Percentiles rank a stretch among this genome's conserved stretches.
Conservation (phyloP, 192 early-diverging fungal species). For the Backusella luteola region DNA sequence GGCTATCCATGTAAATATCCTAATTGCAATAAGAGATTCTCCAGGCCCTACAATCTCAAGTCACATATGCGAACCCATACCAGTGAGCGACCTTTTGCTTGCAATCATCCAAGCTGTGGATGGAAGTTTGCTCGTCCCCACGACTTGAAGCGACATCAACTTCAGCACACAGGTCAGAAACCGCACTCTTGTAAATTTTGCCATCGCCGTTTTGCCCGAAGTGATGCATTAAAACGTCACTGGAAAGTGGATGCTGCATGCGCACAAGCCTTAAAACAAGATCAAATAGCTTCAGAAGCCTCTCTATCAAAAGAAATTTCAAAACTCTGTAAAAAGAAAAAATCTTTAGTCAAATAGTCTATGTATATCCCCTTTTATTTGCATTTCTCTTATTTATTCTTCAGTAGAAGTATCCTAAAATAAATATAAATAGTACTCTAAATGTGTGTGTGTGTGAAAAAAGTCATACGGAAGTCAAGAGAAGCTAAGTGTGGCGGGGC, state of each 20-base stretch:
- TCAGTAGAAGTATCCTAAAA: background rate
- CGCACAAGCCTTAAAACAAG: conserved; percentile 8
- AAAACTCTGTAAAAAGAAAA: conserved; percentile 2
- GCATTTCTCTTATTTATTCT: background rate
- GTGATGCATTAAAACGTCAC: conserved; percentile 72
- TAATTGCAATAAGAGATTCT: conserved; percentile 48
- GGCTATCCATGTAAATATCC: conserved; percentile 13
- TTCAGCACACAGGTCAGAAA: conserved; percentile 71
- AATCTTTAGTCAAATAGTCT: background rate
- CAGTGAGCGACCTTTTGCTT: conserved; percentile 69
- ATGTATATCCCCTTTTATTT: background rate
- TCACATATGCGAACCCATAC: conserved; percentile 75
- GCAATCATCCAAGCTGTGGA: conserved; percentile 50
- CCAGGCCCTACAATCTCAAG: conserved; percentile 73
- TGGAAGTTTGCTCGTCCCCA: conserved; percentile 67
- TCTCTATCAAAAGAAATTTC: conserved; percentile 9
- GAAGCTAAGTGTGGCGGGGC: background rate
- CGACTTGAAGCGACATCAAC: conserved; percentile 75
- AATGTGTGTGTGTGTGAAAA: background rate
- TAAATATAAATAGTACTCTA: background rate
- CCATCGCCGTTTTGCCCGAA: conserved; percentile 72
- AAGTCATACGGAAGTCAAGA: background rate
- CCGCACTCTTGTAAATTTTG: conserved; percentile 74
- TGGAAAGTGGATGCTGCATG: conserved; percentile 15
- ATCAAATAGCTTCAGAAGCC: background rate